Evolutionary conservation across 371 early-diverging fungal genomes (phyloP), one percentile per base, ranked within the genome.

Genomic region (Lichtheimia hyalospora): DNA sequence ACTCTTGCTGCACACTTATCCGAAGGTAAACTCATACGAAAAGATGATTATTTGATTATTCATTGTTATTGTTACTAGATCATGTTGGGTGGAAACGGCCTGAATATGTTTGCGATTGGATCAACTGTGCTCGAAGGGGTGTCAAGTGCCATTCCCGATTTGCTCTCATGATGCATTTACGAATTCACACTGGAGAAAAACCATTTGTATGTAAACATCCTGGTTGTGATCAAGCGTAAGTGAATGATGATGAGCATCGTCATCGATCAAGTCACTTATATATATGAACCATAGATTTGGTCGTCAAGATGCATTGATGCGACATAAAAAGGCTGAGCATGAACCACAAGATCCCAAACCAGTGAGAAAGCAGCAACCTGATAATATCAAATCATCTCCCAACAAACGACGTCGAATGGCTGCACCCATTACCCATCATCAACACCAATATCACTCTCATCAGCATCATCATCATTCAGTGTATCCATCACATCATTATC

Each of bases 121-220:
- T 44, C 20, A 79, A 79, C 23, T 88, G 89, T 65, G 61, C 75
- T 41, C 75, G 87, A 52, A 73, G 77, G 55, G 82, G 84, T 14
- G 78, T 77, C n/a, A 80, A 80, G 57, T 84, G 85, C 57, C 84
- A 83, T 23, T 83, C 83, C 15, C 73, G 89, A 34, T 88, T 86
- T 68, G 84, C 87, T 2, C 63, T 88, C 15, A 84, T 86, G 61
- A 81, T 85, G 60, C 89, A 88, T 54, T 71, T 88, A 65, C 75
- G 89, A 52, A 85, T 84, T 46, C 89, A 88, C 52, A 88, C 89
- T 14, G 86, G 86, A 8, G 87, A 88, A 61, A 88, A 86, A 55
- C 89, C 89, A 0, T 88, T 80, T 61, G 81, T 79, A 48, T 88
- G 89, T 48, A 73, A 64, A 14, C 54, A 52, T 42, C 55, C 73